These are phyloP conservation scores for Crithidia acanthocephali DNA, from an alignment of 208 protist genomes.

Conservation along the genomic window DNA sequence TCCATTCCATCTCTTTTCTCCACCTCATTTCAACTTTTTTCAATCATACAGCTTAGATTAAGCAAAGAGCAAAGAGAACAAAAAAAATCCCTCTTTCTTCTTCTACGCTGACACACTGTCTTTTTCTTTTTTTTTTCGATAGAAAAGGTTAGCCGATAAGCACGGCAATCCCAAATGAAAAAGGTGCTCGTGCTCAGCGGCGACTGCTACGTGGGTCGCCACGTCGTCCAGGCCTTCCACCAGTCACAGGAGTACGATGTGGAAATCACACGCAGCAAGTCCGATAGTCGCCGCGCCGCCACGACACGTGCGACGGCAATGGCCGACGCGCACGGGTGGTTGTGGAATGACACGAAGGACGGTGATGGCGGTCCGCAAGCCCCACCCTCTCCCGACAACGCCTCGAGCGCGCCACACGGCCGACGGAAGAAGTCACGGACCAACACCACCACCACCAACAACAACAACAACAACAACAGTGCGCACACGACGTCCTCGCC, in stretches of 20 bases:
- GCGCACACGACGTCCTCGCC: too few species aligned
- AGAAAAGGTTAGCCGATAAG: constrained; percentile 16
- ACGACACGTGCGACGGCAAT: neutral
- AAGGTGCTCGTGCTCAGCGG: constrained; percentile 83
- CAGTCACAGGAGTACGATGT: constrained; percentile 78
- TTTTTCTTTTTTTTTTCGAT: neutral
- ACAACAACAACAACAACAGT: constrained; percentile 9
- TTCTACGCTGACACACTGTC: neutral
- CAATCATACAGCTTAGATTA: neutral
- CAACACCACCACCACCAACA: neutral
- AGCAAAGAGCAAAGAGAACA: neutral
- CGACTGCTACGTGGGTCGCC: constrained; percentile 76
- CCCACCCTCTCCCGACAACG: neutral
- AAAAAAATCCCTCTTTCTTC: neutral
- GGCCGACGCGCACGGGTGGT: neutral
- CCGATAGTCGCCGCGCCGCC: constrained; percentile 8
- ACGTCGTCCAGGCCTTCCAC: constrained; percentile 68
- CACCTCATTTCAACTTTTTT: neutral
- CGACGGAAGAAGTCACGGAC: neutral
- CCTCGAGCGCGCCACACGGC: neutral
- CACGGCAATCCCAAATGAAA: constrained; percentile 53
- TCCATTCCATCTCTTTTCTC: neutral
- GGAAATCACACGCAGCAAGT: constrained; percentile 61
- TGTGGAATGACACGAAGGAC: neutral
- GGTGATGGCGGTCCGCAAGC: neutral